phyloP scores from a whole-genome alignment of 768 basidiomycete species.

The Pleurotus sapidus region DNA sequence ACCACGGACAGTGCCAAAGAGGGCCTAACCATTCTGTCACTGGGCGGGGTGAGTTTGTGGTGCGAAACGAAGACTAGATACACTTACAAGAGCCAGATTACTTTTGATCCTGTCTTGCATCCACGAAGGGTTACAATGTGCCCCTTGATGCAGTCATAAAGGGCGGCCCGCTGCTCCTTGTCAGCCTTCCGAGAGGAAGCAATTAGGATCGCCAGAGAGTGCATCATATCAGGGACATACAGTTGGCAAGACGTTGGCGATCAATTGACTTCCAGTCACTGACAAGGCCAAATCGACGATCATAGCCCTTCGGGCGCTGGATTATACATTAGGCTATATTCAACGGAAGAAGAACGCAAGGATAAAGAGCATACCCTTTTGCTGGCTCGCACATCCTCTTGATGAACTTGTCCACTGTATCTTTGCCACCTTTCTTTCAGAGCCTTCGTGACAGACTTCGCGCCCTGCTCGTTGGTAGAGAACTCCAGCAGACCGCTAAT shows the following conservation, averaged over 20 bases:
- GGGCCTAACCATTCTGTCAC: conserved; percentile 53
- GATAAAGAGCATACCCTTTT: conserved; percentile 50
- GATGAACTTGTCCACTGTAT: conserved; percentile 71
- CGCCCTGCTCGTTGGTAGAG: conserved; percentile 81
- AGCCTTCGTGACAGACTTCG: conserved; percentile 83
- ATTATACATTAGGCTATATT: not conserved
- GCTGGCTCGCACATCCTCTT: conserved; percentile 85
- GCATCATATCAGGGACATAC: conserved; percentile 33
- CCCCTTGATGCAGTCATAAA: conserved; percentile 84
- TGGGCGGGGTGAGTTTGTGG: conserved; percentile 16
- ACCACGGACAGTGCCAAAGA: not conserved
- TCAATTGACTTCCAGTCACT: conserved; percentile 81
- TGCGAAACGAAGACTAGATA: not conserved
- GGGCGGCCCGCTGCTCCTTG: conserved; percentile 77
- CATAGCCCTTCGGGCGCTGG: conserved; percentile 68
- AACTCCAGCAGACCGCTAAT: conserved; percentile 75
- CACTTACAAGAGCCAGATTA: conserved; percentile 82
- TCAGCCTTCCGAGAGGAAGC: conserved; percentile 51
- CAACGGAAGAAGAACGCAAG: not conserved
- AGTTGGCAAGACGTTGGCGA: conserved; percentile 76
- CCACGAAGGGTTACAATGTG: conserved; percentile 89
- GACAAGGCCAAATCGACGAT: conserved; percentile 85
- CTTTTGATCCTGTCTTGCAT: conserved; percentile 88
- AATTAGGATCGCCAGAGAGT: conserved; percentile 9
- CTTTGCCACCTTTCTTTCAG: conserved; percentile 80